Conservation (phyloP, 2,329 filamentous ascomycete species). For the Cladophialophora exuberans region DNA sequence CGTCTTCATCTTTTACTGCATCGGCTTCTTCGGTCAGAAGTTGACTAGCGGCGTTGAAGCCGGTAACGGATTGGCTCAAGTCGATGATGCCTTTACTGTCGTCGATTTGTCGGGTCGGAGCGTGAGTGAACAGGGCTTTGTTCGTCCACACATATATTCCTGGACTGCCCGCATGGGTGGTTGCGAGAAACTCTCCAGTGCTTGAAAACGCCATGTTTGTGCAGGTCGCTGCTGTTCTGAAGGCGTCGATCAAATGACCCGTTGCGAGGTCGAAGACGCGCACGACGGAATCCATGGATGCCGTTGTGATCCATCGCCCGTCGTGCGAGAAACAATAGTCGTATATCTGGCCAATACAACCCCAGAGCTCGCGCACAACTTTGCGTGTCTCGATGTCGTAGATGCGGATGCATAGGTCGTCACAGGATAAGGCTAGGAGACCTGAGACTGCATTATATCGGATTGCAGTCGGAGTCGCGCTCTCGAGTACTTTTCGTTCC, state of each 20-base stretch:
- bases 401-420: constrained; percentile 84
- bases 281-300: constrained; percentile 77
- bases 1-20: constrained; percentile 43
- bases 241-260: constrained; percentile 90
- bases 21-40: constrained; percentile 64
- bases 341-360: constrained; percentile 71
- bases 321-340: constrained; percentile 90
- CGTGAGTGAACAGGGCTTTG: constrained; percentile 83
- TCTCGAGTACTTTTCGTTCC: constrained; percentile 83
- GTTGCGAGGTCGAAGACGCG: constrained; percentile 96
- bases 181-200: constrained; percentile 93
- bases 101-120: constrained; percentile 81
- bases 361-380: constrained; percentile 91
- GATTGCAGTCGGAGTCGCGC: constrained; percentile 74
- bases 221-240: constrained; percentile 77
- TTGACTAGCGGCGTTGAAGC: constrained; percentile 73
- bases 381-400: constrained; percentile 89
- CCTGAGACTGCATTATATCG: constrained; percentile 83
- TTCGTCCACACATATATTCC: constrained; percentile 98
- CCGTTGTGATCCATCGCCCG: constrained; percentile 89
- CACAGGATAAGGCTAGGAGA: constrained; percentile 83
- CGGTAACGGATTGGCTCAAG: constrained; percentile 63
- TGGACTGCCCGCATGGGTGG: constrained; percentile 76
- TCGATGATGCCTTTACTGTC: constrained; percentile 72
- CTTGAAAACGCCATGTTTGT: constrained; percentile 84